Evolutionary conservation across 2,329 filamentous ascomycete species (phyloP), one percentile per base, ranked within the genome.

Genomic region (Sphaerulina populicola): DNA sequence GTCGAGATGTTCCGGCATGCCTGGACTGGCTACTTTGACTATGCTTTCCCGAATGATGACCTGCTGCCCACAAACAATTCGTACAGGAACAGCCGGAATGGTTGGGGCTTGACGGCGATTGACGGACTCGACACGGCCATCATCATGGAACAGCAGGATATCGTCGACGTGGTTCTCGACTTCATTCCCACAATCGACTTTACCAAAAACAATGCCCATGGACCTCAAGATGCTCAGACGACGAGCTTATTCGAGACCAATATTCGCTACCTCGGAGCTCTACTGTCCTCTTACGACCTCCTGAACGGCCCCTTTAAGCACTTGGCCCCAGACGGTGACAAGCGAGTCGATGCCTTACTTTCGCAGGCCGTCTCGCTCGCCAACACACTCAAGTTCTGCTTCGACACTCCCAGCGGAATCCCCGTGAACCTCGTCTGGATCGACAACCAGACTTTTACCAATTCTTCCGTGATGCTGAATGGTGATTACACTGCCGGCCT

Each of bases 241-340:
- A 55, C 52, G 5, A 91, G 85, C 36, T 69, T 95, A 6, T 95
- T 95, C 62, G 89, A 95, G 69, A 94, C 88, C 0, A 95, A 87
- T 0, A 94, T 95, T 63, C 82, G 89, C 27, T 94, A 94, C 62
- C 71, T 95, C 1, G 89, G 80, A 8, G 89, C 88, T 12, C 75
- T 95, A 61, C 65, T 95, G 7, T 86, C 88, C 2, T 86, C 75
- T 3, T 84, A 86, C 60, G 85, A 88, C 64, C 75, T 95, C 44
- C 71, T 94, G 42, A 82, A 73, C 1, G 86, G 85, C 0, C 84
- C 85, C 1, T 73, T 82, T 14, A 47, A 55, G 45, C 33, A 50
- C 30, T 27, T 55, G 46, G 55, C 33, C 1, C 21, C 46, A 2
- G 51, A 55, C 9, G 18, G 18, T 18, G 42, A 66, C 14, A 61